Evolutionary conservation across 345 rosid genomes (phyloP), one percentile per base, ranked within the genome.

Genomic region (Lepidium sativum): DNA sequence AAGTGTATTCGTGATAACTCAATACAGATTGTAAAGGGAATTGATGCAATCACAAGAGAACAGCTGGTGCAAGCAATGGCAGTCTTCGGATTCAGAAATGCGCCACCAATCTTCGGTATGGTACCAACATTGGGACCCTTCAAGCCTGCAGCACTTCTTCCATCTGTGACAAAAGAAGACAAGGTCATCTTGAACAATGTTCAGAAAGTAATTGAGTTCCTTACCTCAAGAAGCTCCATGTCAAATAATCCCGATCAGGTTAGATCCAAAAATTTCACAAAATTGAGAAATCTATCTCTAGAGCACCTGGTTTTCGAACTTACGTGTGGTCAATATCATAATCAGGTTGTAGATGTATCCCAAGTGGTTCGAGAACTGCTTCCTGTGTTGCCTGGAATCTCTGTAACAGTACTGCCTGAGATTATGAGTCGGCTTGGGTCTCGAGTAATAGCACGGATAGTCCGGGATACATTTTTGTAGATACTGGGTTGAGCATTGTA

Each of bases 11-110:
- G 23, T 10, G 25, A 35, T 58, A 14, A 25, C 55, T 39, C 20
- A 8, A 53, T 58, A 67, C 86, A 92, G 98, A 84, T 92, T 70
- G 98, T 92, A 20, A 92, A 89, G 78, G 94, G 96, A 48, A 87
- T 92, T 6, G 98, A 92, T 75, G 98, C 98, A 25, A 80, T 89
- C 63, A 80, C 96, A 9, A 85, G 98, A 75, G 95, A 92, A 69
- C 97, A 92, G 79, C 76, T 92, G 41, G 88, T 89, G 44, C 92
- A 79, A 75, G 50, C 85, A 39, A 75, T 84, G 85, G 88, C 85
- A 5, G 33, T 83, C 57, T 79, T 89, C 9, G 98, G 95, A 27
- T 43, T 87, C 47, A 49, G 83, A 67, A 89, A 82, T 75, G 65
- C 81, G 18, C 56, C 70, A 32, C 95, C 92, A 8, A 71, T 92